Evolutionary conservation across 2,329 filamentous ascomycete species (phyloP).

Genomic region (Colletotrichum trifolii): DNA sequence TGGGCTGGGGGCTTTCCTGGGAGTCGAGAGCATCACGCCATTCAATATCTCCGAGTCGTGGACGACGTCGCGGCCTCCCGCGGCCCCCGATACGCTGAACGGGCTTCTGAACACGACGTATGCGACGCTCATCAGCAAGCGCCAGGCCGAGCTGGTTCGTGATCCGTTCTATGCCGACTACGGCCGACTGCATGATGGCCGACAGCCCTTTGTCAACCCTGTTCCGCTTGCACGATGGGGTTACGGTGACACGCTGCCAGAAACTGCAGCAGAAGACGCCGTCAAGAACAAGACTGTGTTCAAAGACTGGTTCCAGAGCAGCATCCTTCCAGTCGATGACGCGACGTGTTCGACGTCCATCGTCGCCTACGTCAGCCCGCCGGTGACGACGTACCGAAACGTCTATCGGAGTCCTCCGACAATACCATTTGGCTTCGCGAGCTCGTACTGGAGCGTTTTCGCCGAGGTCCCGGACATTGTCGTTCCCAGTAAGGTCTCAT

Average conservation of each 20-base stretch:
- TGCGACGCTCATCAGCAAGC: slow-evolving; percentile 47
- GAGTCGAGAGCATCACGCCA: slow-evolving; percentile 31
- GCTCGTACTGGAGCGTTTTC: slow-evolving; percentile 43
- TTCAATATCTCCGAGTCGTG: slow-evolving; percentile 42
- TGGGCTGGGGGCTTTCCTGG: slow-evolving; percentile 42
- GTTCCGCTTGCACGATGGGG: slow-evolving; percentile 8
- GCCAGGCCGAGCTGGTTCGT: slow-evolving; percentile 48
- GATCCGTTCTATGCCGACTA: slow-evolving; percentile 52
- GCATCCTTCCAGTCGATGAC: slow-evolving; percentile 52
- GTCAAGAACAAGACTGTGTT: slow-evolving; percentile 62
- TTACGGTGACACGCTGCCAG: not conserved
- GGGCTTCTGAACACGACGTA: slow-evolving; percentile 47
- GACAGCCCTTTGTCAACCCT: slow-evolving; percentile 12
- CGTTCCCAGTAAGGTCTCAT: slow-evolving; percentile 41
- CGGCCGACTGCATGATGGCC: slow-evolving; percentile 37
- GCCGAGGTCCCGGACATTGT: slow-evolving; percentile 52
- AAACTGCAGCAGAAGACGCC: slow-evolving; percentile 46
- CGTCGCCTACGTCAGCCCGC: slow-evolving; percentile 1
- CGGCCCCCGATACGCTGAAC: not conserved
- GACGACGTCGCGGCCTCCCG: slow-evolving; percentile 24
- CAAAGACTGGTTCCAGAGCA: slow-evolving; percentile 56
- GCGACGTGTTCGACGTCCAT: slow-evolving; percentile 32
- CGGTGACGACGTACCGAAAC: not conserved
- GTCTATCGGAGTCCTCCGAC: slow-evolving; percentile 4
- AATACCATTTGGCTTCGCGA: slow-evolving; percentile 51